Percentiles rank a stretch among this genome's conserved stretches.
These are phyloP conservation scores for Oxytropis ochrocephala DNA, from an alignment of 306 rosid species.

Conservation along the genomic window DNA sequence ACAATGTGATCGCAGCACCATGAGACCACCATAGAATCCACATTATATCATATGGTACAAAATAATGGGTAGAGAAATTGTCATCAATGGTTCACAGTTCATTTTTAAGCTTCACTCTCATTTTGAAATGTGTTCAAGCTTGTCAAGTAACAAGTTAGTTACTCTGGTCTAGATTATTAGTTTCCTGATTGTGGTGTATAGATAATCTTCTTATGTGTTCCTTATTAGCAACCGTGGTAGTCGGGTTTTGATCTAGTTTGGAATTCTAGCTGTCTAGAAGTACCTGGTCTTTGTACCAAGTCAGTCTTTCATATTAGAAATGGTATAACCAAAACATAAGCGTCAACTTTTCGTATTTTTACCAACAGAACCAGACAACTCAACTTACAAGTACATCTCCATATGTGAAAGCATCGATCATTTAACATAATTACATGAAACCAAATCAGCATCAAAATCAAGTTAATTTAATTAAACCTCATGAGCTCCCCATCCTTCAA, in stretches of 20 bases:
- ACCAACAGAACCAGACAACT: not conserved
- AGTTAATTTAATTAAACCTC: conserved; percentile 5
- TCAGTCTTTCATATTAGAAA: too few species aligned
- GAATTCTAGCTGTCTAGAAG: not conserved
- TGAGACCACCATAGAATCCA: not conserved
- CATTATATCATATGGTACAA: not conserved
- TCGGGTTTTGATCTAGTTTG: conserved; percentile 5
- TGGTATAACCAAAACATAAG: not conserved
- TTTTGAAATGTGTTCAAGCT: too few species aligned
- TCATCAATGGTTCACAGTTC: too few species aligned
- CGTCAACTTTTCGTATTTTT: not conserved
- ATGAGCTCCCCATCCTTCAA: not conserved
- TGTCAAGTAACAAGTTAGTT: too few species aligned
- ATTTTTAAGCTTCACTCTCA: too few species aligned
- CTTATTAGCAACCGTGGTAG: not conserved
- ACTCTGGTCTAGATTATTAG: too few species aligned
- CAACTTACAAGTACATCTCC: not conserved
- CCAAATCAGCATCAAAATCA: not conserved
- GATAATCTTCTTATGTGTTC: too few species aligned
- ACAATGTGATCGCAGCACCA: not conserved
- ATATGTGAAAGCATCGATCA: not conserved
- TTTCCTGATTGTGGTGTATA: too few species aligned
- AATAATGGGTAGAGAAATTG: not conserved
- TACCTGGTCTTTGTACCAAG: not conserved
- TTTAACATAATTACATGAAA: not conserved